phyloP scores from a whole-genome alignment of 768 basidiomycete genomes.

The Tephrocybe sp. region DNA sequence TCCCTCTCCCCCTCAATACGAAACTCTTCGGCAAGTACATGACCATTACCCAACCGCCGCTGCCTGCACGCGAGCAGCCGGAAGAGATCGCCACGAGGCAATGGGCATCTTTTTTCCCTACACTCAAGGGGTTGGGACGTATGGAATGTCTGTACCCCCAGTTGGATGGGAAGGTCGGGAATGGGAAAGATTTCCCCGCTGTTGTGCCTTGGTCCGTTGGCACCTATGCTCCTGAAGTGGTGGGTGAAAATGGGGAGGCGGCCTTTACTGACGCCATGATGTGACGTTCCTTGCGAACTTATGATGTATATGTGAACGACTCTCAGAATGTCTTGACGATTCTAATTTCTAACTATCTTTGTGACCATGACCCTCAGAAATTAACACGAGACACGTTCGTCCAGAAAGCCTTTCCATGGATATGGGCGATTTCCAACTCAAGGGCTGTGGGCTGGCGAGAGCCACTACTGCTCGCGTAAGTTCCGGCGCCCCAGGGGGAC shows the following conservation, averaged over 20 bases:
- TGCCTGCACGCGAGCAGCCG: slow-evolving; percentile 20
- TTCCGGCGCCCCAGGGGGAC: slow-evolving; percentile 80
- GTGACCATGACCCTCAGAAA: background rate
- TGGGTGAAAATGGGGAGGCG: slow-evolving; percentile 1
- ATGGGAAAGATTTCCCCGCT: slow-evolving; percentile 26
- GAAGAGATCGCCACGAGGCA: slow-evolving; percentile 23
- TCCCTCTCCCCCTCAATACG: slow-evolving; percentile 22
- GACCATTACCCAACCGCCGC: slow-evolving; percentile 21
- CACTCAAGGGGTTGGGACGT: slow-evolving; percentile 17
- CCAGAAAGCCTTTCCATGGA: slow-evolving; percentile 61
- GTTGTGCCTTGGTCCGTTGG: slow-evolving; percentile 23
- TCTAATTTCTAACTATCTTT: background rate
- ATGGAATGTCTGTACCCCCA: slow-evolving; percentile 11
- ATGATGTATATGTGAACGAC: too few species aligned
- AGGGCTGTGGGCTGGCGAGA: slow-evolving; percentile 58
- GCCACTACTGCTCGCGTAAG: slow-evolving; percentile 53
- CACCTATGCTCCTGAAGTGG: slow-evolving; percentile 1
- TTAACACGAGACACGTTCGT: background rate
- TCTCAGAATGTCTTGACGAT: too few species aligned
- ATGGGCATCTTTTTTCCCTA: slow-evolving; percentile 19
- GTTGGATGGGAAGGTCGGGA: slow-evolving; percentile 22
- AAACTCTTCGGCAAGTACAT: slow-evolving; percentile 14
- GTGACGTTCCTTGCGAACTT: background rate
- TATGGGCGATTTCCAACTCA: slow-evolving; percentile 55
- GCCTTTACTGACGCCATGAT: background rate